phyloP scores from a whole-genome alignment of 177 flowering plant species.

The Telopea speciosissima region DNA sequence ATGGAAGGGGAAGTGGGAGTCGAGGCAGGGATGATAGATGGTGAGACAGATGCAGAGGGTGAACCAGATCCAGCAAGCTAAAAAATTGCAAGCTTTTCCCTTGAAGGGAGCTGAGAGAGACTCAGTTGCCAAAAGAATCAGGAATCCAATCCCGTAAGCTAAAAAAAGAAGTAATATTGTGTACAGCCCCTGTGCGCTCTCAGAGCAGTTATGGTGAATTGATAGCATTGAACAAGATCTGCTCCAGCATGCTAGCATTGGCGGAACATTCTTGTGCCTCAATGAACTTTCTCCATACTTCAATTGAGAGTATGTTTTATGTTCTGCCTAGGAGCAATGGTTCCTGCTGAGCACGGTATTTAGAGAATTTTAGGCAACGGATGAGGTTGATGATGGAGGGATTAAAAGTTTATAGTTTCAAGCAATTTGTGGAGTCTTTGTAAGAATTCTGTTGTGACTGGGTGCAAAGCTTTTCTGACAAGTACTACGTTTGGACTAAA shows the following conservation, averaged over 20 bases:
- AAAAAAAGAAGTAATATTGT: not conserved
- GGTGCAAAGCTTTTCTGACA: too few species aligned
- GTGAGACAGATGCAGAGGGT: constrained; percentile 57
- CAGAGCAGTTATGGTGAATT: not conserved
- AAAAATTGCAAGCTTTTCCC: too few species aligned
- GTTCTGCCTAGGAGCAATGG: not conserved
- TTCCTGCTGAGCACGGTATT: not conserved
- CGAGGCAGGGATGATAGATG: constrained; percentile 56
- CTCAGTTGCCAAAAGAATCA: not conserved
- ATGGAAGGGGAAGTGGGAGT: constrained; percentile 46
- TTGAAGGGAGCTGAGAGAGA: not conserved
- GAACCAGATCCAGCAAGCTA: not conserved
- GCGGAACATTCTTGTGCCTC: not conserved
- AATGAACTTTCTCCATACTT: not conserved
- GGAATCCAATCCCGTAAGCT: not conserved
- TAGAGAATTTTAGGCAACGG: not conserved
- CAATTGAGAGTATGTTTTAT: not conserved
- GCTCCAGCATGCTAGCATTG: not conserved
- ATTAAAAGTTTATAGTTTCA: not conserved
- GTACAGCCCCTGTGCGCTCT: not conserved
- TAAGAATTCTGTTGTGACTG: not conserved
- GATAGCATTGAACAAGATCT: not conserved
- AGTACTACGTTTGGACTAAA: not conserved
- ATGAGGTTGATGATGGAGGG: not conserved
- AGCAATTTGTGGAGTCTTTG: not conserved